Base-by-base conservation (phyloP, 2,329 filamentous ascomycete genomes). In the Monosporascus sp. region DNA sequence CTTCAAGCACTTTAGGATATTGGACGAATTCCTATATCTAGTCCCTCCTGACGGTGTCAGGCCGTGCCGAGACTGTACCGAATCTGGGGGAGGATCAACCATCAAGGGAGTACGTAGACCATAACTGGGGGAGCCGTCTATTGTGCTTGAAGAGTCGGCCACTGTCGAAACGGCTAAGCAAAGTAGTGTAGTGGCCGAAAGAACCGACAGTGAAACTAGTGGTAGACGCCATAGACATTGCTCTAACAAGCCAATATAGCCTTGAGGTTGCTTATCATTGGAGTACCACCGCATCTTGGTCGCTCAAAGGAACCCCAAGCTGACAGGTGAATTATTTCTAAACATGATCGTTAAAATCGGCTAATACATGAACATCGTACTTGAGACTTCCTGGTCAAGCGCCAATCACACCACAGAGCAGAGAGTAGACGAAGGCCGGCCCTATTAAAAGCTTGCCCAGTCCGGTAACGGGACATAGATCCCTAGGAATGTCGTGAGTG, bases 1-100 rank as follows among this genome's bases (percentile, higher is more conserved):
- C 55, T 59, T 49, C n/a, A 46, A 46, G 56, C 57, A 59, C 22
- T 46, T 22, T 27, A 46, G 7, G 14, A 7, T 46, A 27, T 50
- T 36, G 48, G 41, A 50, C 41, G 27, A 19, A 43, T 7, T 24
- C n/a, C 43, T 22, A 46, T 27, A 27, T 31, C 24, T 19, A 46
- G 43, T 31, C 24, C 4, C 16, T 11, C 24, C n/a, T 46, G 20
- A n/a, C 22, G 11, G 41, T 11, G 22, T 20, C 14, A 27, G 7
- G 14, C 24, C 1, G 6, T 27, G 8, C 5, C 31, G 43, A 46
- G 43, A 46, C 43, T 24, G 26, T 45, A 22, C 43, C 16, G 20
- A 46, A 46, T 46, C 43, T 31, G 24, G 43, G 24, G 24, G 43
- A 46, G 24, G 24, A n/a, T 31, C 43, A n/a, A n/a, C 17, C 17